A percentile compares a stretch with the other conserved stretches of the same genome.
phyloP scores from a whole-genome alignment of 345 rosid species.

The Gynandropsis gynandra region DNA sequence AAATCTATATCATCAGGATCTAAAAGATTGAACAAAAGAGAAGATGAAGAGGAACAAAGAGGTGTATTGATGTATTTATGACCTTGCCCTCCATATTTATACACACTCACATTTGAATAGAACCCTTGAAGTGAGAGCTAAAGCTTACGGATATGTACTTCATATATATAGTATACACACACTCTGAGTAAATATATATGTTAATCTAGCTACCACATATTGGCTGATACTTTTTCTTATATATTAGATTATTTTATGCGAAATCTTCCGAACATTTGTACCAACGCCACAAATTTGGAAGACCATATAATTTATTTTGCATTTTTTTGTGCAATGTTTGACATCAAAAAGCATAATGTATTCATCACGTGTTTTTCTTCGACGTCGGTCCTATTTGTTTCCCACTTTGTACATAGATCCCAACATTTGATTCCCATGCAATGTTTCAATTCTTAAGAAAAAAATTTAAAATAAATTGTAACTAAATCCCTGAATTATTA shows the following conservation, averaged over 20 bases:
- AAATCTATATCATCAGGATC: not conserved
- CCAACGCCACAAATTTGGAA: too few species aligned
- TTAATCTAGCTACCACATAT: too few species aligned
- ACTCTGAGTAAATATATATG: not conserved
- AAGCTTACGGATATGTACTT: not conserved
- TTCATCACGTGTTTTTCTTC: slow-evolving; percentile 15
- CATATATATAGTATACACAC: not conserved
- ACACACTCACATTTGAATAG: not conserved
- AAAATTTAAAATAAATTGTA: too few species aligned
- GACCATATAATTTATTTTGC: not conserved
- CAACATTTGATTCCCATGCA: too few species aligned
- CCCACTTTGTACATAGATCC: too few species aligned
- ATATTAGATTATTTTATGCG: too few species aligned
- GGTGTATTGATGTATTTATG: slow-evolving; percentile 16
- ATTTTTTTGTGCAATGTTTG: not conserved
- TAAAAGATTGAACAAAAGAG: not conserved
- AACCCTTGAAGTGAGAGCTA: too few species aligned
- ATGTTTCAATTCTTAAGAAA: too few species aligned
- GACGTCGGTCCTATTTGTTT: slow-evolving; percentile 26
- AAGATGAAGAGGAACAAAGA: slow-evolving; percentile 14
- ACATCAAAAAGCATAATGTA: slow-evolving; percentile 9
- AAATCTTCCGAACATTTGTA: too few species aligned
- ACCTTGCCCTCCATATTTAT: slow-evolving; percentile 9
- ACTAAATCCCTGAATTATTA: too few species aligned
- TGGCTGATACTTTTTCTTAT: too few species aligned